A percentile compares a stretch with the other conserved stretches of the same genome.
Evolutionary conservation across 495 filamentous ascomycete species (phyloP).

Genomic region (Jackrogersella multiformis): DNA sequence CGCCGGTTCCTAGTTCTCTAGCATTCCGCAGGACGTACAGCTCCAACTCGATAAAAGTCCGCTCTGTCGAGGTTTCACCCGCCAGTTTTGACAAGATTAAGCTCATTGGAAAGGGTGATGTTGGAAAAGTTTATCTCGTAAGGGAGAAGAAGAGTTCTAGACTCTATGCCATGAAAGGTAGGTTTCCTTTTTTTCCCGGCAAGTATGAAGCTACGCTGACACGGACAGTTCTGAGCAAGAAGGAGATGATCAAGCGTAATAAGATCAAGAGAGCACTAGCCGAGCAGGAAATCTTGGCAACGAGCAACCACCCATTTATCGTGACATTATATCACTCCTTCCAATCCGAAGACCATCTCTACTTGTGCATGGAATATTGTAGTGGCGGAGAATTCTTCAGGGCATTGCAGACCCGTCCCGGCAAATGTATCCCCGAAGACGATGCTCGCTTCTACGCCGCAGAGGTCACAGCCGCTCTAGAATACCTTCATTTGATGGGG

Average conservation of each 20-base stretch:
- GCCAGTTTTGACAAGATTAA: constrained; percentile 99
- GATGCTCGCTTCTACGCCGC: constrained; percentile 97
- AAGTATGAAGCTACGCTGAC: constrained; percentile 47
- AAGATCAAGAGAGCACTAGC: constrained; percentile 99
- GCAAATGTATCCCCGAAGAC: constrained; percentile 96
- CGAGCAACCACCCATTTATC: constrained; percentile 98
- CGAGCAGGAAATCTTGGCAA: constrained; percentile 97
- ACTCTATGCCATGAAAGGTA: constrained; percentile 99
- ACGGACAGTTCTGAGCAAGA: constrained; percentile 89
- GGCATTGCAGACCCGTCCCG: constrained; percentile 93
- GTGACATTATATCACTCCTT: constrained; percentile 98
- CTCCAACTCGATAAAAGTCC: constrained; percentile 98
- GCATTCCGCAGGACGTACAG: constrained; percentile 96
- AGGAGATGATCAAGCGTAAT: constrained; percentile 99
- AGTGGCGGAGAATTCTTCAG: constrained; percentile 98
- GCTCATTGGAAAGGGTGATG: constrained; percentile 97
- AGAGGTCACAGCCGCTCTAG: constrained; percentile 95
- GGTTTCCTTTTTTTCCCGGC: constrained; percentile 6
- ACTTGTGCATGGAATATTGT: constrained; percentile 99
- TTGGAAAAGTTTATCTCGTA: constrained; percentile 97
- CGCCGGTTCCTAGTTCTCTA: constrained; percentile 62
- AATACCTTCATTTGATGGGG: constrained; percentile 98
- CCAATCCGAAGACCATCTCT: constrained; percentile 97
- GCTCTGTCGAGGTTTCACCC: constrained; percentile 95
- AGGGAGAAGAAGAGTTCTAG: constrained; percentile 95